These are phyloP conservation scores for Ganoderma boninense DNA, from an alignment of 1,284 basidiomycete species.

Conservation along the genomic window DNA sequence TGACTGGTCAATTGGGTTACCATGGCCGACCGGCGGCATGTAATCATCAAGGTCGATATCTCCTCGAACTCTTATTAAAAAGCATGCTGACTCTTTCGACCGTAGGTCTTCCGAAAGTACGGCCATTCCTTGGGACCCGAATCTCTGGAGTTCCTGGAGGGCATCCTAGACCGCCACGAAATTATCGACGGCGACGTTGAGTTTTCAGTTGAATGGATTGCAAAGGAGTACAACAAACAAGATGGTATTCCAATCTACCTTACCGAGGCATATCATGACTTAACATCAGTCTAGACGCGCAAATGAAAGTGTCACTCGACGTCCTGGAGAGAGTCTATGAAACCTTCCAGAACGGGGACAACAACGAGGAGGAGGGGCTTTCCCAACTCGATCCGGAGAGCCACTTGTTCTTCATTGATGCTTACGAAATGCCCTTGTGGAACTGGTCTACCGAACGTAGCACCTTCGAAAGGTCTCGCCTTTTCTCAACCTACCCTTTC, in stretches of 20 bases:
- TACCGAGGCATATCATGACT: not conserved
- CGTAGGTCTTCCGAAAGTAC: conserved; percentile 84
- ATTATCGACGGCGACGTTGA: conserved; percentile 79
- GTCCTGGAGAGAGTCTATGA: conserved; percentile 87
- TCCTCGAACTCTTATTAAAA: not conserved
- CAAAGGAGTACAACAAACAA: conserved; percentile 91
- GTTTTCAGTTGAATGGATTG: conserved; percentile 83
- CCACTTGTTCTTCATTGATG: conserved; percentile 87
- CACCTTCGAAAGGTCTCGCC: conserved; percentile 79
- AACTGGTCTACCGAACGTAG: conserved; percentile 88
- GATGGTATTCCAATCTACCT: conserved; percentile 66
- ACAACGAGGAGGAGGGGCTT: conserved; percentile 57
- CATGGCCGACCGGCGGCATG: conserved; percentile 58
- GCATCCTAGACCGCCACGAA: conserved; percentile 71
- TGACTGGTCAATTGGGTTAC: conserved; percentile 3
- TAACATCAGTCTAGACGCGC: conserved; percentile 60
- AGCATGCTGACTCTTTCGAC: not conserved
- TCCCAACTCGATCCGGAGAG: conserved; percentile 85
- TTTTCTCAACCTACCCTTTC: conserved; percentile 24
- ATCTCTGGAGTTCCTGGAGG: conserved; percentile 71
- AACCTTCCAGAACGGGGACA: conserved; percentile 77
- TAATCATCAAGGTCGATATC: conserved; percentile 69
- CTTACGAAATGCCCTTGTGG: conserved; percentile 95
- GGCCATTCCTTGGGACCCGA: conserved; percentile 85
- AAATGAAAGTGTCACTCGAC: conserved; percentile 80